Evolutionary conservation across 306 rosid species (phyloP).

Genomic region (Ammopiptanthus mongolicus): DNA sequence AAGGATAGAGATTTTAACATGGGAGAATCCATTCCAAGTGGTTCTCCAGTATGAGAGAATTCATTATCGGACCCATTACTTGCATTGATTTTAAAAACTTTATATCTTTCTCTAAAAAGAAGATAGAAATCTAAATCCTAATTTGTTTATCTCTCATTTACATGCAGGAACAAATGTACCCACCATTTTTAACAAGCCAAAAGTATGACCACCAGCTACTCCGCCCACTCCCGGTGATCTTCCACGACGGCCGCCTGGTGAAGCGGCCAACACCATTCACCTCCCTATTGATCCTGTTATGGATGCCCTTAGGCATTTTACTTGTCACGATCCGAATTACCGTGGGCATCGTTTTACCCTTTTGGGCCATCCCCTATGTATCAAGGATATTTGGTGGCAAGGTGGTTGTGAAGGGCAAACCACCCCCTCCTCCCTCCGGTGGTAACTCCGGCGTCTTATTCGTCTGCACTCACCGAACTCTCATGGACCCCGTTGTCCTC

Average conservation of each 20-base stretch:
- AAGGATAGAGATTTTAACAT: no score
- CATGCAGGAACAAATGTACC: conserved; percentile 53
- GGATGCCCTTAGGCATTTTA: conserved; percentile 89
- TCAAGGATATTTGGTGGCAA: conserved; percentile 54
- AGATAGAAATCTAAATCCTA: no score
- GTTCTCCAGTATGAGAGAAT: no score
- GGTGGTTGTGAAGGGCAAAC: conserved; percentile 64
- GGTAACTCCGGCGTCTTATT: conserved; percentile 69
- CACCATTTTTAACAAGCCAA: conserved; percentile 33
- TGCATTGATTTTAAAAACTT: no score
- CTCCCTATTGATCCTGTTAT: conserved; percentile 64
- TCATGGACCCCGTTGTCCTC: conserved; percentile 91
- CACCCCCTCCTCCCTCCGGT: conserved; percentile 41
- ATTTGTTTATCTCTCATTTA: no score
- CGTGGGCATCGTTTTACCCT: conserved; percentile 49
- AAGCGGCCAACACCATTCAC: conserved; percentile 72
- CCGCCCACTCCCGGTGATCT: conserved; percentile 81
- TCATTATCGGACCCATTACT: no score
- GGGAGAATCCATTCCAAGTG: no score
- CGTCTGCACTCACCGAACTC: conserved; percentile 85
- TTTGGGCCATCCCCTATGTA: conserved; percentile 42
- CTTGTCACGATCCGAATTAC: conserved; percentile 54
- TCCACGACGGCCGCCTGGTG: conserved; percentile 96
- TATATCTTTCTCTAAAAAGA: no score
- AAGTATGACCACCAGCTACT: conserved; percentile 25